phyloP scores from a whole-genome alignment of 2,329 filamentous ascomycete species.

The Fusarium virguliforme region DNA sequence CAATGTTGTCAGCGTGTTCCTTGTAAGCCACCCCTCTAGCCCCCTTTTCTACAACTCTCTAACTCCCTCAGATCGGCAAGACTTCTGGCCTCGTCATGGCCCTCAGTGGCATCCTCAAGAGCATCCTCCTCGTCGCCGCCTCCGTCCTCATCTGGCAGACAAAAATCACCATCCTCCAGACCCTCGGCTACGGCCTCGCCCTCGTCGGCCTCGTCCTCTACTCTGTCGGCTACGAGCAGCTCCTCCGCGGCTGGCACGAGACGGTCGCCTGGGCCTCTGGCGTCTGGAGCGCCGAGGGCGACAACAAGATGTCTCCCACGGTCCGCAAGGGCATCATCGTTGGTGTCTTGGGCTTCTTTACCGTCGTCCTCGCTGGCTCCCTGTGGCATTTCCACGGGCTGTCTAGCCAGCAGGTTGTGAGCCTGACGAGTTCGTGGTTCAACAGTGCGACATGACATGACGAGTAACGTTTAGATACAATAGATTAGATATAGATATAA shows the following conservation, averaged over 20 bases:
- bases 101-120: constrained; percentile 88
- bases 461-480: constrained; percentile 34
- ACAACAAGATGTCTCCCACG: constrained; percentile 42
- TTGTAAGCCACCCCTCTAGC: constrained; percentile 71
- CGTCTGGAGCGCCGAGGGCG: constrained; percentile 44
- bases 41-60: constrained; percentile 4
- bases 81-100: constrained; percentile 90
- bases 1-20: constrained; percentile 88
- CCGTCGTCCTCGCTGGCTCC: constrained; percentile 50
- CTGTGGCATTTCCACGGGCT: constrained; percentile 47
- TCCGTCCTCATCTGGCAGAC: constrained; percentile 87
- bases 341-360: constrained; percentile 49
- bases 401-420: constrained; percentile 34
- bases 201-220: constrained; percentile 67
- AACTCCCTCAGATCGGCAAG: constrained; percentile 80
- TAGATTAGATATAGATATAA: constrained; percentile 37
- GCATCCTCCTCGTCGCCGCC: constrained; percentile 84
- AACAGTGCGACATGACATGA: constrained; percentile 37
- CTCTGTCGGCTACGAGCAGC: constrained; percentile 60
- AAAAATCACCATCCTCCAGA: constrained; percentile 78
- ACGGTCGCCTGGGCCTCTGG: constrained; percentile 47
- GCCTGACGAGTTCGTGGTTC: constrained; percentile 45
- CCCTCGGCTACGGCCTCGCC: constrained; percentile 84
- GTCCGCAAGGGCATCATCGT: constrained; percentile 46
- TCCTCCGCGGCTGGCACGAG: constrained; percentile 47